These are phyloP conservation scores for Hordeum marinum DNA, from an alignment of 176 grass and related monocot genomes.

Conservation along the genomic window DNA sequence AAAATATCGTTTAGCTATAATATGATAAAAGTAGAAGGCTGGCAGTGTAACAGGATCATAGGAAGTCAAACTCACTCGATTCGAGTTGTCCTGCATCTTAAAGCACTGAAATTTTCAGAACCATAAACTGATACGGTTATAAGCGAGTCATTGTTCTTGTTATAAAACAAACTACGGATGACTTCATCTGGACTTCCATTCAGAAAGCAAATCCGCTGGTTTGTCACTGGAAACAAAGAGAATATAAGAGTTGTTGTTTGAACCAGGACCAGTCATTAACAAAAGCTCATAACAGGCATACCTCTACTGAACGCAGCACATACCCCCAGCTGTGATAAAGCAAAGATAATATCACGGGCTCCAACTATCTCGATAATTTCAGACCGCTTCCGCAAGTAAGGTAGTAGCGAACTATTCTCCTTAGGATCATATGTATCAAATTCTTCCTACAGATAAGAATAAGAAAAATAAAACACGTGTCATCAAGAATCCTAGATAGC, in stretches of 20 bases:
- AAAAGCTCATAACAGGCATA: conserved; percentile 17
- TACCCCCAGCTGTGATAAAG: conserved; percentile 56
- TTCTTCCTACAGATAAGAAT: conserved; percentile 44
- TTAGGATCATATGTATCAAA: conserved; percentile 62
- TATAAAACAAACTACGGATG: conserved; percentile 63
- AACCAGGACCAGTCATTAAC: background rate
- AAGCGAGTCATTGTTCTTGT: conserved; percentile 61
- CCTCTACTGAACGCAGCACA: conserved; percentile 74
- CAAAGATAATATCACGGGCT: conserved; percentile 63
- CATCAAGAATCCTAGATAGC: background rate
- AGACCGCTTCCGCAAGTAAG: conserved; percentile 57
- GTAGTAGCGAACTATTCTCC: conserved; percentile 38
- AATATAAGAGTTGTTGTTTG: background rate
- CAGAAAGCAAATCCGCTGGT: conserved; percentile 59
- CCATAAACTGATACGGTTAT: conserved; percentile 65
- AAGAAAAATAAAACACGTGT: background rate
- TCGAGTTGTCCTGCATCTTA: conserved; percentile 53
- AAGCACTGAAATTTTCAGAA: conserved; percentile 56
- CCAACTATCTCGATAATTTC: conserved; percentile 67
- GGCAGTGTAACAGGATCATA: background rate
- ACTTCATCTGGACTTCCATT: conserved; percentile 74
- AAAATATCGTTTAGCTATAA: background rate
- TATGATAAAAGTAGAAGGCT: background rate
- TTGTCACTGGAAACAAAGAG: conserved; percentile 46
- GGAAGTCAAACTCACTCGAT: conserved; percentile 40